Evolutionary conservation across 176 grass and related monocot genomes (phyloP).

Genomic region (Cenchrus purpureus): DNA sequence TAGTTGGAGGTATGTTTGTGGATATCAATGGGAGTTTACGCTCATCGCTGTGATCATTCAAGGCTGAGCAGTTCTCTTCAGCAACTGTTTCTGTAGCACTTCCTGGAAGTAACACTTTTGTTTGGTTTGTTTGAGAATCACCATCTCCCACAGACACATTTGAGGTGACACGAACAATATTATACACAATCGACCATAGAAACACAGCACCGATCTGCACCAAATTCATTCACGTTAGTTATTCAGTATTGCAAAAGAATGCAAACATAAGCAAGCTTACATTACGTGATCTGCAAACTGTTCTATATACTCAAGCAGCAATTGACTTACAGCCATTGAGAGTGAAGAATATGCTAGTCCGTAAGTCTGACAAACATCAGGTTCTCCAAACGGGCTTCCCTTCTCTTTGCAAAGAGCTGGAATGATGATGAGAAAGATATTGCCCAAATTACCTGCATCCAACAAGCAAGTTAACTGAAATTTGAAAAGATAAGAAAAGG

Average conservation of each 20-base stretch:
- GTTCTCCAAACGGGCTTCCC: conserved; percentile 75
- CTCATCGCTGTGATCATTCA: conserved; percentile 3
- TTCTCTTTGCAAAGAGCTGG: conserved; percentile 92
- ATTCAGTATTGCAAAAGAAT: conserved; percentile 8
- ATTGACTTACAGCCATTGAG: conserved; percentile 73
- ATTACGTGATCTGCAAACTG: conserved; percentile 3
- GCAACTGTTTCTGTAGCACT: not conserved
- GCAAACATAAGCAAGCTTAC: conserved; percentile 17
- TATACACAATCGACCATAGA: conserved; percentile 77
- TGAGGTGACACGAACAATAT: conserved; percentile 63
- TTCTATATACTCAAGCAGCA: not conserved
- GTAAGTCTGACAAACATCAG: conserved; percentile 62
- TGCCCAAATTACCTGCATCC: conserved; percentile 75
- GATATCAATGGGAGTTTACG: conserved; percentile 38
- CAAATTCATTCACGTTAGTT: not conserved
- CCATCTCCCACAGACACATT: conserved; percentile 24
- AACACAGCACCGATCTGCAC: conserved; percentile 79
- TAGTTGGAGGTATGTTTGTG: conserved; percentile 20
- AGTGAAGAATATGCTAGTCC: conserved; percentile 80
- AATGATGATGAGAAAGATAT: conserved; percentile 83
- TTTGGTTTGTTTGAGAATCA: conserved; percentile 8
- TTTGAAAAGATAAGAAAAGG: not conserved
- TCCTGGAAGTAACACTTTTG: conserved; percentile 28
- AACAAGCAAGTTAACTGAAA: not conserved
- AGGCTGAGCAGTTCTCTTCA: conserved; percentile 31